phyloP scores from a whole-genome alignment of 1,284 basidiomycete genomes.

The Porogramme epimiltina region DNA sequence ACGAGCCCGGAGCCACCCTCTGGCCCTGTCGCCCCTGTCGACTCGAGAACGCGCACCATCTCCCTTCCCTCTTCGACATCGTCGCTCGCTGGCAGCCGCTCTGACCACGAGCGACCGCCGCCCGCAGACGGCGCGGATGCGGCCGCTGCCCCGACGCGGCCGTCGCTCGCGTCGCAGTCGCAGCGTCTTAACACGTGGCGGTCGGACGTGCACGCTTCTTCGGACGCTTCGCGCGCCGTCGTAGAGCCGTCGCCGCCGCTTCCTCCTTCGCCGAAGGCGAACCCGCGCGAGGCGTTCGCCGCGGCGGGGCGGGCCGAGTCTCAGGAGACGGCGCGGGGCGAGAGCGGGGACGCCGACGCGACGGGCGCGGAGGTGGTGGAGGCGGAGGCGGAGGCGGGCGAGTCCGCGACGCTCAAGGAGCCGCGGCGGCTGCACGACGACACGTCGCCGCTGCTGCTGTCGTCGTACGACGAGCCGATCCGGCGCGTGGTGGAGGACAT shows the following conservation, averaged over 20 bases:
- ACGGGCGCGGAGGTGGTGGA: neutral
- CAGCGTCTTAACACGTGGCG: conserved; percentile 32
- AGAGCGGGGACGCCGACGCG: neutral
- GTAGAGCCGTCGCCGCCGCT: neutral
- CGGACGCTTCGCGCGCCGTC: conserved; percentile 2
- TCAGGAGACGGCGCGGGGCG: neutral
- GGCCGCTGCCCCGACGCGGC: no score
- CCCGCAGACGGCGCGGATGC: neutral
- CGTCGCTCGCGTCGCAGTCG: conserved; percentile 14
- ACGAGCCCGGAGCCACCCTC: conserved; percentile 15
- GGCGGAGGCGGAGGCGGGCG: neutral
- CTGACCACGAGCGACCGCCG: neutral
- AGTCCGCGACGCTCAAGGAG: conserved; percentile 23
- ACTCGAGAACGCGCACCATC: conserved; percentile 6
- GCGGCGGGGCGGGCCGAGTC: no score
- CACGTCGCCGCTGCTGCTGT: conserved; percentile 58
- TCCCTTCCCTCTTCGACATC: conserved; percentile 6
- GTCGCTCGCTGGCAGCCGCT: neutral
- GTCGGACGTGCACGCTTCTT: conserved; percentile 27
- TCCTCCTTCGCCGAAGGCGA: conserved; percentile 2
- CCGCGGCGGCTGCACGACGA: conserved; percentile 59
- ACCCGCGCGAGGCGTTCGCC: neutral
- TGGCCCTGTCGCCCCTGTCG: no score
- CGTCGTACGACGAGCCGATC: conserved; percentile 71
- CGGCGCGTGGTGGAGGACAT: conserved; percentile 82